Conservation (phyloP, 176 grass and related monocot species). For the Alopecurus myosuroides region DNA sequence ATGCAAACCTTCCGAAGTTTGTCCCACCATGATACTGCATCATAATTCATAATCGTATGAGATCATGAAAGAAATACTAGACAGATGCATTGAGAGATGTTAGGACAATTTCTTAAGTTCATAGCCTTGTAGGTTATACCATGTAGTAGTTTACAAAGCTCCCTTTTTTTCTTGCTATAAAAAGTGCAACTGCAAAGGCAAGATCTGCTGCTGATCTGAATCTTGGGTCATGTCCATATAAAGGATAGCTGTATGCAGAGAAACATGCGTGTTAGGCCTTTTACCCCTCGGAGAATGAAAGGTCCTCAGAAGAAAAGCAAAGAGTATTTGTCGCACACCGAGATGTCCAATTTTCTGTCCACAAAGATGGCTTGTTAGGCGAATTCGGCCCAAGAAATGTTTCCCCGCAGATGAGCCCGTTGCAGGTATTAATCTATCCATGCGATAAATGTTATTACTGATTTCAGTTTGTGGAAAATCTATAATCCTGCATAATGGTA, state of each 20-base stretch:
- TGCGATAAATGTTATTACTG: constrained; percentile 23
- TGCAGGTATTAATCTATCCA: constrained; percentile 61
- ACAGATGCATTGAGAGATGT: not conserved
- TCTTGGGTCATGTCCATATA: constrained; percentile 42
- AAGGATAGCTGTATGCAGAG: constrained; percentile 23
- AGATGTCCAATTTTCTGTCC: constrained; percentile 66
- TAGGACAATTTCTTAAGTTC: not conserved
- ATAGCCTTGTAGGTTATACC: constrained; percentile 31
- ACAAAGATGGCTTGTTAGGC: constrained; percentile 51
- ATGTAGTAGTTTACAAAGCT: constrained; percentile 84
- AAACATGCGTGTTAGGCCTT: constrained; percentile 10
- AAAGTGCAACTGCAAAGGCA: constrained; percentile 52
- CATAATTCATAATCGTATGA: constrained; percentile 14
- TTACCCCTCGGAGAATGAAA: not conserved
- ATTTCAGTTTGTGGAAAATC: constrained; percentile 6
- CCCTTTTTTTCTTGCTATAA: constrained; percentile 63
- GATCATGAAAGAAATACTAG: not conserved
- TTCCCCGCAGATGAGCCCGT: constrained; percentile 50
- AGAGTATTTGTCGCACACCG: constrained; percentile 26
- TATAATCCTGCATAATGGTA: not conserved
- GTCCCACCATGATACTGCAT: constrained; percentile 71
- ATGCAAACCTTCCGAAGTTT: constrained; percentile 62
- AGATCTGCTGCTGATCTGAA: constrained; percentile 46
- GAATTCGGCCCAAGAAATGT: constrained; percentile 64
- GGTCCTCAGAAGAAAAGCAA: not conserved